phyloP scores from a whole-genome alignment of 2,329 filamentous ascomycete species.

The Colletotrichum kahawae region DNA sequence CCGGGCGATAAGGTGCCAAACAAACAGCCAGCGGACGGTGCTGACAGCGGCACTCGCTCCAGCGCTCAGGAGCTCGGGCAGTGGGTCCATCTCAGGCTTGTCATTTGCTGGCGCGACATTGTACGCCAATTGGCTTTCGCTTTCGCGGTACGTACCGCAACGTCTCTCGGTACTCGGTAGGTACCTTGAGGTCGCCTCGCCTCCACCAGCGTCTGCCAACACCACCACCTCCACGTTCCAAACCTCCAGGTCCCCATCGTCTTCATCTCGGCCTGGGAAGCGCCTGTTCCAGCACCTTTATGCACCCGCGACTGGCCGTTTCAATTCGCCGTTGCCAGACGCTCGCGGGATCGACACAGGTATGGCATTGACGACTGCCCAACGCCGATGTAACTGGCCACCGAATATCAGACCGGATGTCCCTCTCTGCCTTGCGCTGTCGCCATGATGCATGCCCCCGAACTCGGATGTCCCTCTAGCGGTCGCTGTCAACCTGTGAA shows the following conservation, averaged over 20 bases:
- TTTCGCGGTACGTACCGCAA: background rate
- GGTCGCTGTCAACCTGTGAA: background rate
- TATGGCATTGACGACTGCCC: slow-evolving; percentile 8
- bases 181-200: background rate
- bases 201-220: background rate
- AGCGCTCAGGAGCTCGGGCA: slow-evolving; percentile 3
- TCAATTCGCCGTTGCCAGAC: slow-evolving; percentile 3
- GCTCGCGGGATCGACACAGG: slow-evolving; percentile 5
- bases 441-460: background rate
- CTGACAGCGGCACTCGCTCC: slow-evolving; percentile 9
- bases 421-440: background rate
- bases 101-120: slow-evolving; percentile 11
- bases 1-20: background rate
- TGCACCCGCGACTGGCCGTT: background rate
- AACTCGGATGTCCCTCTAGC: background rate
- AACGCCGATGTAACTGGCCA: background rate
- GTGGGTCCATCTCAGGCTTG: background rate
- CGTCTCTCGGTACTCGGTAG: background rate
- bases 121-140: background rate
- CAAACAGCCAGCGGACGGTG: slow-evolving; percentile 2
- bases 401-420: background rate
- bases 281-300: slow-evolving; percentile 16
- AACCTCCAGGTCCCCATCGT: background rate
- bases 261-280: background rate
- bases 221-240: background rate